Evolutionary conservation across 306 rosid species (phyloP).

Genomic region (Hippophae tibetana): DNA sequence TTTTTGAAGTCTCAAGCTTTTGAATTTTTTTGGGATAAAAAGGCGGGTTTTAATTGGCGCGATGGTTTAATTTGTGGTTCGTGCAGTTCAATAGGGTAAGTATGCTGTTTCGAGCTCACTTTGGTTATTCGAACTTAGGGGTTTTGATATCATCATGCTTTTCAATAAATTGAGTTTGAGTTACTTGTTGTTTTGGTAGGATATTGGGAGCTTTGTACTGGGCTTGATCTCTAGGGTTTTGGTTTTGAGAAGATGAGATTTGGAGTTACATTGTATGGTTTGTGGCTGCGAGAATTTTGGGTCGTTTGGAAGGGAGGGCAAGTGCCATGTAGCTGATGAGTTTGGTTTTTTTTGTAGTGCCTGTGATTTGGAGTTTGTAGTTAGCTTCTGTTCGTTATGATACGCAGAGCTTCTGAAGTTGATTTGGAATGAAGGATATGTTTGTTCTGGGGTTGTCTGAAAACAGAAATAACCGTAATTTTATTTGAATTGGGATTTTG

Average conservation of each 20-base stretch:
- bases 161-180: constrained; percentile 27
- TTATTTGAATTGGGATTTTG: constrained; percentile 41
- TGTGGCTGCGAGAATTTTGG: constrained; percentile 33
- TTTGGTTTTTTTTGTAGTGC: constrained; percentile 29
- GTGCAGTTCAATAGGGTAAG: constrained; percentile 18
- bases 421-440: constrained; percentile 35
- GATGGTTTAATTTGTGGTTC: constrained; percentile 40
- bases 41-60: constrained; percentile 34
- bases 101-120: constrained; percentile 23
- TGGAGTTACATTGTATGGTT: constrained; percentile 51
- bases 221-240: constrained; percentile 89
- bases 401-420: constrained; percentile 23
- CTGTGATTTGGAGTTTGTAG: constrained; percentile 24
- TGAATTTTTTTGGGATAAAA: constrained; percentile 33
- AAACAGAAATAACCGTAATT: constrained; percentile 35
- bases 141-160: constrained; percentile 41
- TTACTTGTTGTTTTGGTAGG: constrained; percentile 24
- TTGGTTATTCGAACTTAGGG: constrained; percentile 42
- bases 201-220: constrained; percentile 25
- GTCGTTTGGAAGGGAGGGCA: constrained; percentile 26
- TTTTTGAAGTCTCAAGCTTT: constrained; percentile 40
- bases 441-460: constrained; percentile 46
- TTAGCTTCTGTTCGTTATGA: constrained; percentile 20
- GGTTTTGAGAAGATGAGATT: constrained; percentile 49
- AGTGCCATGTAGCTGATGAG: constrained; percentile 21